Percentiles rank a stretch among this genome's conserved stretches.
Conservation (phyloP, 352 stramenopile genomes). For the Chrysophaeum taylorii region DNA sequence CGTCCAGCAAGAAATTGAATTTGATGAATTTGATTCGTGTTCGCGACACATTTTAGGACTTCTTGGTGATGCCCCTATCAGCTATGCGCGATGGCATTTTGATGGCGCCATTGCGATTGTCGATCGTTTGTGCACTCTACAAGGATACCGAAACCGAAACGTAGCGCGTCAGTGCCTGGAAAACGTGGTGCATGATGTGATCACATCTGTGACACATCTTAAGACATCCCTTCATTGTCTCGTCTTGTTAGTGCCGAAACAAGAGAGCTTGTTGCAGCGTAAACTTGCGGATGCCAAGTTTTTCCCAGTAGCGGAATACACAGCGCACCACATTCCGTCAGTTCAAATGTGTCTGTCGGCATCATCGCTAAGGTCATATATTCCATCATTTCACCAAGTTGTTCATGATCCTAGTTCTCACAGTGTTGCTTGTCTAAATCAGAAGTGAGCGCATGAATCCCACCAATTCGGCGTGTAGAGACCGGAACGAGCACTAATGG, state of each 20-base stretch:
- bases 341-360: too few relatives aligned
- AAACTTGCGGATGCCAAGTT: conserved; percentile 4
- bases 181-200: background rate
- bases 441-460: too few relatives aligned
- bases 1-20: background rate
- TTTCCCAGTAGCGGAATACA: background rate
- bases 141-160: background rate
- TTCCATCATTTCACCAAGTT: too few relatives aligned
- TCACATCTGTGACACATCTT: background rate
- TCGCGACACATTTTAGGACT: background rate
- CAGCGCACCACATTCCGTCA: too few relatives aligned
- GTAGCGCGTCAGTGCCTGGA: background rate
- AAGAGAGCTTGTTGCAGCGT: background rate
- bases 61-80: background rate
- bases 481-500: too few relatives aligned
- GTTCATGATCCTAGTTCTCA: too few relatives aligned
- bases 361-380: too few relatives aligned
- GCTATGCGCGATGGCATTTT: conserved; percentile 1
- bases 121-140: conserved; percentile 1
- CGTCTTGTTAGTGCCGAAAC: background rate
- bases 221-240: background rate
- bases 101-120: background rate
- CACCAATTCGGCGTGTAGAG: too few relatives aligned
- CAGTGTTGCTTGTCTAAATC: too few relatives aligned
- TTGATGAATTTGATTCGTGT: background rate